Conservation (phyloP, 306 rosid genomes). For the Rosa multiflora region DNA sequence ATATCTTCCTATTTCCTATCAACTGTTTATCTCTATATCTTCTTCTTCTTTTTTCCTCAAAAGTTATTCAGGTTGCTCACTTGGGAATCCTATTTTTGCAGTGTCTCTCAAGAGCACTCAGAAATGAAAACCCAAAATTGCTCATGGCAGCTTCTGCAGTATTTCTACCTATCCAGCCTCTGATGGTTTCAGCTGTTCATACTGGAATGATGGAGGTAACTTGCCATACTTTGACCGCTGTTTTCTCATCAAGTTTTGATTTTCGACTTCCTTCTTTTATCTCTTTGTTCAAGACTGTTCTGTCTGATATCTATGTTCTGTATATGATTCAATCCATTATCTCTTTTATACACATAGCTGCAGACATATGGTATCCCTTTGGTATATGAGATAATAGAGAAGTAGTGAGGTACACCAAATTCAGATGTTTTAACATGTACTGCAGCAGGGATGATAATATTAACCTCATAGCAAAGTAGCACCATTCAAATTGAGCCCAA, state of each 20-base stretch:
- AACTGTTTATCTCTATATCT: neutral
- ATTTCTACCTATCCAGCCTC: slow-evolving; percentile 74
- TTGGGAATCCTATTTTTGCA: slow-evolving; percentile 30
- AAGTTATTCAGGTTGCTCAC: slow-evolving; percentile 20
- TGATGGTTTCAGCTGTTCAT: slow-evolving; percentile 91
- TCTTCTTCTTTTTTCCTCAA: neutral
- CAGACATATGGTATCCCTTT: neutral
- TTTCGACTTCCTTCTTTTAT: slow-evolving; percentile 6
- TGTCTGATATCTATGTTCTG: neutral
- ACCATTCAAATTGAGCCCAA: neutral
- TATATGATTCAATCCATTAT: neutral
- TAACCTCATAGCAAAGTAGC: neutral
- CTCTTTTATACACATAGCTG: neutral
- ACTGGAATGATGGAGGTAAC: slow-evolving; percentile 97
- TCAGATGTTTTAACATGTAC: neutral
- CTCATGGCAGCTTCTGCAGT: slow-evolving; percentile 92
- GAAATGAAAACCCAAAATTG: slow-evolving; percentile 73
- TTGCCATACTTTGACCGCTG: slow-evolving; percentile 1
- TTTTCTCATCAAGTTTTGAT: neutral
- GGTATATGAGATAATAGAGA: neutral
- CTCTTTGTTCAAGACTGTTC: slow-evolving; percentile 5
- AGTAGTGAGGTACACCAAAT: neutral
- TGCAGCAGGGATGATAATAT: too few species aligned
- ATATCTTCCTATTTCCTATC: neutral
- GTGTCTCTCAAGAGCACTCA: slow-evolving; percentile 87